Evolutionary conservation across 1,284 basidiomycete species (phyloP).

Genomic region (Fomitiporia mediterranea): DNA sequence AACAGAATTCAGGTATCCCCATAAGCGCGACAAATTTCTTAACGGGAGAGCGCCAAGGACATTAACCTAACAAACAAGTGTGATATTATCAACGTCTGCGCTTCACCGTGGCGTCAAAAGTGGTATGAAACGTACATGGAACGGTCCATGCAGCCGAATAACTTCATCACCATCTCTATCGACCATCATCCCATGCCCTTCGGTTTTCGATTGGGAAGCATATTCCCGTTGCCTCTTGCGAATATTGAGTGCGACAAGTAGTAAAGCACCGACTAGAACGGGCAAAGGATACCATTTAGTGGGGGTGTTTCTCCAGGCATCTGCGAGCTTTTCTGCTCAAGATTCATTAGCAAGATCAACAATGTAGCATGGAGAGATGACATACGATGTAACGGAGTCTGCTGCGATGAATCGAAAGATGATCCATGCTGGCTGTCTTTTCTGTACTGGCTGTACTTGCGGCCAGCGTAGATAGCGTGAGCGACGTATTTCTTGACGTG

Average conservation of each 20-base stretch:
- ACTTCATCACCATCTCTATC: constrained; percentile 69
- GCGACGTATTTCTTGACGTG: constrained; percentile 21
- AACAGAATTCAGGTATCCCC: constrained; percentile 93
- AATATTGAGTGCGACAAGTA: constrained; percentile 82
- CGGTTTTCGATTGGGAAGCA: constrained; percentile 28
- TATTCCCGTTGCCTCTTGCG: constrained; percentile 49
- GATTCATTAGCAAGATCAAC: not conserved
- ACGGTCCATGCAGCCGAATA: constrained; percentile 83
- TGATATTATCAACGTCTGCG: not conserved
- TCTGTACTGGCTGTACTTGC: constrained; percentile 19
- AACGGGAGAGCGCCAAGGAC: constrained; percentile 94
- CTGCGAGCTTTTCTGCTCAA: constrained; percentile 40
- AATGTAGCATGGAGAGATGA: not conserved
- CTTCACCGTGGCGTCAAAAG: not conserved
- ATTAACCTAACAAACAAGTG: constrained; percentile 61
- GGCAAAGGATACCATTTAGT: constrained; percentile 97
- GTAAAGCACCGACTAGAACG: constrained; percentile 83
- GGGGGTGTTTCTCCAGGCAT: constrained; percentile 86
- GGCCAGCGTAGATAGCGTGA: constrained; percentile 18
- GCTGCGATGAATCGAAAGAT: not conserved
- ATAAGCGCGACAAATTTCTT: constrained; percentile 88
- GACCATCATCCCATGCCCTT: constrained; percentile 57
- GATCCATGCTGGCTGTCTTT: constrained; percentile 2
- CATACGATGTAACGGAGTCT: constrained; percentile 16
- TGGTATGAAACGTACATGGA: constrained; percentile 70